Evolutionary conservation across 2,329 filamentous ascomycete species (phyloP).

Genomic region (Gremmenia infestans): DNA sequence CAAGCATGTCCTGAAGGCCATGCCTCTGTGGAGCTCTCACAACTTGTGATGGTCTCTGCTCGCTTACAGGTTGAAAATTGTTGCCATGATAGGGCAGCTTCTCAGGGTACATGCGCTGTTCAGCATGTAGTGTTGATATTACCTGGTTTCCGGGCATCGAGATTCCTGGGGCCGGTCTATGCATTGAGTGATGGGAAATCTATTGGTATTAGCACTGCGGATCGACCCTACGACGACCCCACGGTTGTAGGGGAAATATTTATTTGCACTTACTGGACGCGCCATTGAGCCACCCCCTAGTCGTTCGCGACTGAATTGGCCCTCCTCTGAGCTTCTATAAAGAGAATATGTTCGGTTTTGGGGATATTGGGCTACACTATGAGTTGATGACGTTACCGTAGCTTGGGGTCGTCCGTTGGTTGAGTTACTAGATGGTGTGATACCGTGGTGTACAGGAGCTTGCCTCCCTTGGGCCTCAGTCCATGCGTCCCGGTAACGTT

Average conservation of each 20-base stretch:
- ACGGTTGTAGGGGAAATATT: neutral
- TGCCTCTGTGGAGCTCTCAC: constrained; percentile 24
- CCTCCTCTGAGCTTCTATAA: neutral
- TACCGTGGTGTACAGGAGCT: neutral
- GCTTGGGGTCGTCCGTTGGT: neutral
- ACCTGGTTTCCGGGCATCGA: constrained; percentile 22
- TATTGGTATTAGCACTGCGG: constrained; percentile 18
- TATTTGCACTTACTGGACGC: constrained; percentile 4
- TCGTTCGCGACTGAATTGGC: neutral
- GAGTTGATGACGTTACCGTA: neutral
- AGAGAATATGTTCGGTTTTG: neutral
- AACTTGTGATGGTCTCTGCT: constrained; percentile 26
- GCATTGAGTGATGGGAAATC: constrained; percentile 16
- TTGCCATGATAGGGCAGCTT: constrained; percentile 12
- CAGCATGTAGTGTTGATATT: constrained; percentile 22
- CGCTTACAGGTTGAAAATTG: constrained; percentile 14
- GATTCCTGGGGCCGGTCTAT: constrained; percentile 9
- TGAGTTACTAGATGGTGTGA: neutral
- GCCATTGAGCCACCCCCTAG: neutral
- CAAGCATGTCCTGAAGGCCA: constrained; percentile 30
- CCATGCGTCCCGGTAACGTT: constrained; percentile 33
- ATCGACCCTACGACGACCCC: neutral
- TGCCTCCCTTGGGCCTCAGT: constrained; percentile 28
- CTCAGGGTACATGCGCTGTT: constrained; percentile 21
- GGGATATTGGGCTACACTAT: neutral